Evolutionary conservation across 2,329 filamentous ascomycete genomes (phyloP), one percentile per base, ranked within the genome.

Genomic region (Colletotrichum nymphaeae): DNA sequence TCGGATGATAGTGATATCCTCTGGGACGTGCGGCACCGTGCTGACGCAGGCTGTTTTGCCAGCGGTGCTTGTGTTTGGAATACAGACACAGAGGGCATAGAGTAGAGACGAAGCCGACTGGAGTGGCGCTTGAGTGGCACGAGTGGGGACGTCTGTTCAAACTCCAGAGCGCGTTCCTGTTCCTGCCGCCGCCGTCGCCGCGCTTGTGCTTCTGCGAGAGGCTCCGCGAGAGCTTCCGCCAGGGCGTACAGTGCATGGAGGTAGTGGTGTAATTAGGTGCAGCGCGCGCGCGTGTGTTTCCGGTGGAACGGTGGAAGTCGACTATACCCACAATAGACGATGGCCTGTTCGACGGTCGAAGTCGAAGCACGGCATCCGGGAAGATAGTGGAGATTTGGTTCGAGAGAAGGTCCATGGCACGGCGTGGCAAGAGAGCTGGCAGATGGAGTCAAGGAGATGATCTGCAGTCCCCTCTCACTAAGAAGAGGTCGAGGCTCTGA

Each of bases 1-100:
- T 73, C 58, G 67, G 71, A 70, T 49, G 71, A 70, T 65, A 56
- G 42, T 9, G 58, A 35, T 30, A 26, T 28, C 9, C 52, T 52
- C 46, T n/a, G 6, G 28, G 59, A 37, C 37, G 59, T 37, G 60
- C 22, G 56, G 59, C 12, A 22, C 24, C 46, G 55, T 26, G 70
- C 60, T 28, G 60, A 64, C 60, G 56, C 32, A 60, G 26, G 55
- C 19, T 37, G 71, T 62, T 62, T 73, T 53, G 49, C 55, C 56
- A 65, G 56, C 24, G 19, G 19, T 14, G 46, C 26, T 2, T 42
- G 11, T 22, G 52, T 28, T 24, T 63, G 28, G 24, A 35, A 30
- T 52, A 16, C 37, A 42, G 32, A 35, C 11, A 35, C 32, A 35
- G 9, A 12, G 32, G 32, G 32, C 11, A 5, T 12, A 1, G 37